Evolutionary conservation across 768 basidiomycete species (phyloP).

Genomic region (Leccinum subgranulosum): DNA sequence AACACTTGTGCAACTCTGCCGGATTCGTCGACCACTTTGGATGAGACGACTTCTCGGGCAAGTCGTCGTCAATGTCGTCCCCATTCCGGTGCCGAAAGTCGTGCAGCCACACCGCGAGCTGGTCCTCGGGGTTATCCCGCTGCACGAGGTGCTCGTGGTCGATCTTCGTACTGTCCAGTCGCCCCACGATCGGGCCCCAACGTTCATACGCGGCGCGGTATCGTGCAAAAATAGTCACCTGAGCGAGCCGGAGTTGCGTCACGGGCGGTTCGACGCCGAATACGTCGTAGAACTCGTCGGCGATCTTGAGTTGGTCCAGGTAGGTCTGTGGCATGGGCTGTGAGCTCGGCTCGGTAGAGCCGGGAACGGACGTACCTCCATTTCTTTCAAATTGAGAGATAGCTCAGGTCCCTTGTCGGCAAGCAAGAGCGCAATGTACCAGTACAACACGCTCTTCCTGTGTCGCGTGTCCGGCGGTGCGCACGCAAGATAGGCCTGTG

Average conservation of each 20-base stretch:
- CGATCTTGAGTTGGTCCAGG: slow-evolving; percentile 43
- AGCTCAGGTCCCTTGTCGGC: slow-evolving; percentile 50
- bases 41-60: slow-evolving; percentile 33
- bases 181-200: slow-evolving; percentile 44
- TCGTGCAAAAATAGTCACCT: slow-evolving; percentile 46
- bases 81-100: slow-evolving; percentile 43
- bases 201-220: slow-evolving; percentile 45
- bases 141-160: slow-evolving; percentile 31
- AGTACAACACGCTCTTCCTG: slow-evolving; percentile 57
- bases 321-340: slow-evolving; percentile 25
- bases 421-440: slow-evolving; percentile 55
- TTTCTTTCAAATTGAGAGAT: slow-evolving; percentile 46
- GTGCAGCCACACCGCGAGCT: slow-evolving; percentile 57
- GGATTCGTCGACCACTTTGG: slow-evolving; percentile 47
- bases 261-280: slow-evolving; percentile 45
- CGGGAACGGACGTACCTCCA: slow-evolving; percentile 37
- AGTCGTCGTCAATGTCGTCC: slow-evolving; percentile 31
- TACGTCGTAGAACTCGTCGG: slow-evolving; percentile 50
- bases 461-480: slow-evolving; percentile 63
- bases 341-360: neutral
- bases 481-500: slow-evolving; percentile 49
- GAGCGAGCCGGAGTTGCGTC: slow-evolving; percentile 51
- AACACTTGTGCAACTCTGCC: slow-evolving; percentile 56
- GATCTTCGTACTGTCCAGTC: slow-evolving; percentile 30
- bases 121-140: slow-evolving; percentile 48